phyloP scores from a whole-genome alignment of 345 rosid species.

The Acer yangbiense region DNA sequence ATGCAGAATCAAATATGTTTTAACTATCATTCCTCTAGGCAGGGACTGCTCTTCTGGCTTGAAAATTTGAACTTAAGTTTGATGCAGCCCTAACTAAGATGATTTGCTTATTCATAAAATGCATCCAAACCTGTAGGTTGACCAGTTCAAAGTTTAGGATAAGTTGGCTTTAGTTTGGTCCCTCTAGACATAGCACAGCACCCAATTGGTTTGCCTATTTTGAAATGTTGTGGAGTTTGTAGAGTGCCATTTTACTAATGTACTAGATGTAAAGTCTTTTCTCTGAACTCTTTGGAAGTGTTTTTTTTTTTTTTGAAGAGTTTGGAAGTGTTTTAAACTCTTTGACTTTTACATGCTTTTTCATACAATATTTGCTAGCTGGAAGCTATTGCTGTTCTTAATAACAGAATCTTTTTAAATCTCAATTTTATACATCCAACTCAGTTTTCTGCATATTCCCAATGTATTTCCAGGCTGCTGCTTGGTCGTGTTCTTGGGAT shows the following conservation, averaged over 20 bases:
- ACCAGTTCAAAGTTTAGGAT: background rate
- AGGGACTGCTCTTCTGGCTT: background rate
- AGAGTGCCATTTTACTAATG: background rate
- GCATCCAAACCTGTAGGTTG: background rate
- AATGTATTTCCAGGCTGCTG: slow-evolving; percentile 55
- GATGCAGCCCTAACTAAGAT: background rate
- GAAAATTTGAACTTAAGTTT: background rate
- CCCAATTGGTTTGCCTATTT: background rate
- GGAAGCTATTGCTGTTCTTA: background rate
- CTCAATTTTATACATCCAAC: background rate
- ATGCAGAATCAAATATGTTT: background rate
- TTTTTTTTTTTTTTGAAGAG: too few relatives aligned
- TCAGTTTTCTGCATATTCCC: slow-evolving; percentile 6
- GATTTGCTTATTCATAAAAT: background rate
- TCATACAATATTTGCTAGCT: background rate
- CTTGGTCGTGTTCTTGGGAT: slow-evolving; percentile 99
- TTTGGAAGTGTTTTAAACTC: background rate
- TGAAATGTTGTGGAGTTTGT: background rate
- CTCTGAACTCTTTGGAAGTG: background rate
- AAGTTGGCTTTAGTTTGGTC: background rate
- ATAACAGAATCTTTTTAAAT: background rate
- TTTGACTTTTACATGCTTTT: background rate
- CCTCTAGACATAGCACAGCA: background rate
- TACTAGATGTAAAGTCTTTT: background rate
- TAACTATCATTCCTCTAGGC: background rate